Percentiles rank a stretch among this genome's conserved stretches.
Conservation (phyloP, 768 basidiomycete species). For the Termitomyces sp. region DNA sequence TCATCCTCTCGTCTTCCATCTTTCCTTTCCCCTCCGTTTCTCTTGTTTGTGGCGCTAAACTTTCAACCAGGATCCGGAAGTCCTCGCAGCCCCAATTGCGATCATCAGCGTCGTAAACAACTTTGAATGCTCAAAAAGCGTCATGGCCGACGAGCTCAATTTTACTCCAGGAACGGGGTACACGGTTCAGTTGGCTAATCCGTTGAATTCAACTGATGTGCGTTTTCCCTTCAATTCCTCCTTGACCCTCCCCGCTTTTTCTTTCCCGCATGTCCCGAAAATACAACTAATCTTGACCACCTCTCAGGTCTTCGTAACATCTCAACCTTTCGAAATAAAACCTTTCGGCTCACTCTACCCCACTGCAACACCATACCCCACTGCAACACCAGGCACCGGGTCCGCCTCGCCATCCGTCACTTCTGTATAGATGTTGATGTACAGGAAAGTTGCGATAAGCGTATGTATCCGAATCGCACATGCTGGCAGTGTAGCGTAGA, state of each 20-base stretch:
- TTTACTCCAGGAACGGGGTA: too few relatives aligned
- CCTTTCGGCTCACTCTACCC: conserved; percentile 14
- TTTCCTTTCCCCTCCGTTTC: too few relatives aligned
- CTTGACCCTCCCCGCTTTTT: not conserved
- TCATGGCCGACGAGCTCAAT: too few relatives aligned
- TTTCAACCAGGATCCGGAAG: conserved; percentile 24
- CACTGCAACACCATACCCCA: conserved; percentile 4
- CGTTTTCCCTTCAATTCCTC: conserved; percentile 19
- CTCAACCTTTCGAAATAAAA: conserved; percentile 52
- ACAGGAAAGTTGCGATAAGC: too few relatives aligned
- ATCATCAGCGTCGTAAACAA: too few relatives aligned
- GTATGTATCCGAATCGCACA: too few relatives aligned
- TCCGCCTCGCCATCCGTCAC: not conserved
- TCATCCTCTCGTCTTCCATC: too few relatives aligned
- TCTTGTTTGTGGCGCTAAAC: not conserved
- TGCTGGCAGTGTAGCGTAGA: too few relatives aligned
- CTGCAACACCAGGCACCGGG: too few relatives aligned
- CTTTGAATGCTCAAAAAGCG: too few relatives aligned
- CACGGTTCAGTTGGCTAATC: too few relatives aligned
- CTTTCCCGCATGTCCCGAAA: not conserved
- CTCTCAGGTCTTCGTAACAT: conserved; percentile 51
- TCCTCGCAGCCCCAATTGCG: conserved; percentile 31
- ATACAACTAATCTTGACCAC: not conserved
- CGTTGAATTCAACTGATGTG: conserved; percentile 47
- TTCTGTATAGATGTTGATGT: too few relatives aligned